Percentiles rank a stretch among this genome's conserved stretches.
Conservation (phyloP, 768 basidiomycete species). For the Cystobasidium onofrii region DNA sequence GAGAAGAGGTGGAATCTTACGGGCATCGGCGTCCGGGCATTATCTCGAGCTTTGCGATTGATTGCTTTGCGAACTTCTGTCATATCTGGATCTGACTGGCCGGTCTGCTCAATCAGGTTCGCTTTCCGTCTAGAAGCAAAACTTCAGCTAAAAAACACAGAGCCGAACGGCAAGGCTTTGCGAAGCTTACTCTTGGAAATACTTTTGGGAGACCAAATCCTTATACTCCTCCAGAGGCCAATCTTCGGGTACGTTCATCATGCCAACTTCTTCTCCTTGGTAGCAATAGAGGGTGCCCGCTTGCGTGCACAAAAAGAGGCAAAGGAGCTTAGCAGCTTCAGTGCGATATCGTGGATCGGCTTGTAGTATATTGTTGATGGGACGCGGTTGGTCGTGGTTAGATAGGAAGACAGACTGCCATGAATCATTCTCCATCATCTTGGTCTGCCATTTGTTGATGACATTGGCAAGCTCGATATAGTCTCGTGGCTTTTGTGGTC, state of each 20-base stretch:
- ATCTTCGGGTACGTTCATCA: slow-evolving; percentile 48
- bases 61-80: slow-evolving; percentile 30
- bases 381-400: slow-evolving; percentile 59
- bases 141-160: background rate
- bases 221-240: slow-evolving; percentile 68
- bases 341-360: slow-evolving; percentile 53
- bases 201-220: slow-evolving; percentile 61
- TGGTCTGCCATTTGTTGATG: slow-evolving; percentile 14
- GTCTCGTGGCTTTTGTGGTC: background rate
- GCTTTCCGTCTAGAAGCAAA: background rate
- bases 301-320: slow-evolving; percentile 57
- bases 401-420: slow-evolving; percentile 7
- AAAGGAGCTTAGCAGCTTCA: slow-evolving; percentile 59
- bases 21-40: slow-evolving; percentile 58
- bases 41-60: slow-evolving; percentile 51
- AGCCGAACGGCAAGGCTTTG: background rate
- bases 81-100: slow-evolving; percentile 22
- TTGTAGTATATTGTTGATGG: background rate
- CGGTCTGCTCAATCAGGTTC: background rate
- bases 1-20: background rate
- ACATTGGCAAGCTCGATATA: background rate
- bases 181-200: slow-evolving; percentile 55
- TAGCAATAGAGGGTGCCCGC: slow-evolving; percentile 64
- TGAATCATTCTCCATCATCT: background rate
- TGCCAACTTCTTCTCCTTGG: slow-evolving; percentile 65